Evolutionary conservation across 495 filamentous ascomycete genomes (phyloP), one percentile per base, ranked within the genome.

Genomic region (Articulospora tetracladia): DNA sequence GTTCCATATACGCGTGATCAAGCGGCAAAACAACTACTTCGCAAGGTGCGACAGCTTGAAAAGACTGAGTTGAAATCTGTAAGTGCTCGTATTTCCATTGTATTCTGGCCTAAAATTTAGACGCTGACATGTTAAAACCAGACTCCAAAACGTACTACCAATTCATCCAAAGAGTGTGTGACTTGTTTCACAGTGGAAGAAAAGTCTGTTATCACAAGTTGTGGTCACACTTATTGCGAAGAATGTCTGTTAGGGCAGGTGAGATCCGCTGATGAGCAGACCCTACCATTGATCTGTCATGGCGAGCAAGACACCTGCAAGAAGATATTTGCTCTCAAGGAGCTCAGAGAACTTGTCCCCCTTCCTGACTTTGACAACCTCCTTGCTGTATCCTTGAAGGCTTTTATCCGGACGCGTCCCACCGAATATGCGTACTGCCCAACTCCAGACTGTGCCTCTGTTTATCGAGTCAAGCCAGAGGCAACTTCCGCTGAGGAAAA

Each of bases 211-310:
- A 12, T 13, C 20, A 50, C 47, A 50, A 22, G 60, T 0, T 78
- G 76, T 56, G 61, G 64, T 0, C 76, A 78, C 55, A 24, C 61
- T 10, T 78, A 77, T 63, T 76, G 74, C 62, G 53, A 49, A 7
- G 63, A 70, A 19, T 77, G 74, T 56, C 69, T 76, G 41, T 2
- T 74, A 68, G 13, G 57, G 70, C 28, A 59, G 39, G 50, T 65
- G 19, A 10, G 17, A 50, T 52, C 13, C 60, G 66, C 41, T 50
- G 62, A 20, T 59, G 57, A 26, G 64, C 1, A 46, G 6, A 10
- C 65, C 13, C 68, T 75, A 50, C 73, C 70, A 0, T 63, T 77
- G 39, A 50, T 28, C 22, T 77, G 74, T 59, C 27, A 70, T 30
- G 69, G 68, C 26, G 47, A 47, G 1, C 24, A 24, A 26, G 68